Conservation (phyloP, 495 filamentous ascomycete genomes). For the Filosporella fistucella region DNA sequence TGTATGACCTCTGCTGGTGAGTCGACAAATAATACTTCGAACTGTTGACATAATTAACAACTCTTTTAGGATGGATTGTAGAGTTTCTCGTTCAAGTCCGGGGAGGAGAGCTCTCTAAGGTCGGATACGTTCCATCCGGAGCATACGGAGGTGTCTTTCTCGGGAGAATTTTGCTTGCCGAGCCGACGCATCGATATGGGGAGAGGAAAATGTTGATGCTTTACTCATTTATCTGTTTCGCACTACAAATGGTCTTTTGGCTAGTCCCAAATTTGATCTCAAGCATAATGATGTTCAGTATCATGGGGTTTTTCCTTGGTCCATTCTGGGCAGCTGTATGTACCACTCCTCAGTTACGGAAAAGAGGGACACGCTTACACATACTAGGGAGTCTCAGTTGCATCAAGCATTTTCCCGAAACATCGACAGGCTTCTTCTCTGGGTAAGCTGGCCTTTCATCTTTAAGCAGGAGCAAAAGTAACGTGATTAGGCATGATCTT, state of each 20-base stretch:
- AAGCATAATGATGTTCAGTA: slow-evolving; percentile 60
- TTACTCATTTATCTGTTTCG: slow-evolving; percentile 40
- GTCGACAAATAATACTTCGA: not conserved
- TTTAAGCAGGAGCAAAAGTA: no score
- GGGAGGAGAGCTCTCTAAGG: slow-evolving; percentile 43
- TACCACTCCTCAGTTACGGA: not conserved
- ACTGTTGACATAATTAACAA: not conserved
- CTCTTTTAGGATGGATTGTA: slow-evolving; percentile 54
- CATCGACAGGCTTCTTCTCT: slow-evolving; percentile 35
- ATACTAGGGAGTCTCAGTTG: slow-evolving; percentile 33
- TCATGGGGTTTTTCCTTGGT: slow-evolving; percentile 71
- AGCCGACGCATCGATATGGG: slow-evolving; percentile 48
- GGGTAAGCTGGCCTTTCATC: slow-evolving; percentile 5
- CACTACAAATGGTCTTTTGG: slow-evolving; percentile 58
- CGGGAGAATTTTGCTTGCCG: slow-evolving; percentile 45
- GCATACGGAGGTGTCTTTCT: slow-evolving; percentile 61
- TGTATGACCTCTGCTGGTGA: slow-evolving; percentile 38
- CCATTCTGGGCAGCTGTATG: slow-evolving; percentile 41
- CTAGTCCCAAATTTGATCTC: slow-evolving; percentile 67
- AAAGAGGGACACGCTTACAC: no score
- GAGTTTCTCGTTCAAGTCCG: slow-evolving; percentile 63
- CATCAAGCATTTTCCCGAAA: slow-evolving; percentile 33
- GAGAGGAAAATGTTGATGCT: slow-evolving; percentile 38
- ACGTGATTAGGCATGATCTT: slow-evolving; percentile 38
- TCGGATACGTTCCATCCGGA: slow-evolving; percentile 68